Conservation (phyloP, 2,329 filamentous ascomycete species). For the Phoma sp. region DNA sequence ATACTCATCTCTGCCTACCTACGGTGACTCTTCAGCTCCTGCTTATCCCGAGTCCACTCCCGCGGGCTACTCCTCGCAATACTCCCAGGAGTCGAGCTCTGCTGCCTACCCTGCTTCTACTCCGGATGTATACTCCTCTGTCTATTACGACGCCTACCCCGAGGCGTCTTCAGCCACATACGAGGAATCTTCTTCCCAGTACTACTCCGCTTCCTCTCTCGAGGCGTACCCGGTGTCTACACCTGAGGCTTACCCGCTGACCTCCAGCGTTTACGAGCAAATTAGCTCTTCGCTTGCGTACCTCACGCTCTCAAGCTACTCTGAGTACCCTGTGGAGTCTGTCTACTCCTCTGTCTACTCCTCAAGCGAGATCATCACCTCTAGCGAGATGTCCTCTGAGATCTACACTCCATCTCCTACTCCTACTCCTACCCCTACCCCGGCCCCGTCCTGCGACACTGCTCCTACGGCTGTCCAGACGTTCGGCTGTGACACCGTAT, state of each 20-base stretch:
- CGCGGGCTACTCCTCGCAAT: not conserved
- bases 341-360: not conserved
- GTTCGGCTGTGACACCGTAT: conserved; percentile 10
- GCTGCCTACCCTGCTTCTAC: conserved; percentile 4
- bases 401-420: conserved; percentile 6
- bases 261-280: conserved; percentile 16
- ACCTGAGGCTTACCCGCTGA: conserved; percentile 7
- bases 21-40: conserved; percentile 3
- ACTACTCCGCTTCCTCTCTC: not conserved
- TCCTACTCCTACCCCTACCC: conserved; percentile 5
- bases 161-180: conserved; percentile 5
- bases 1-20: not conserved
- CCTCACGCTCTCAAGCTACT: conserved; percentile 2
- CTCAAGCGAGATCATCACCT: conserved; percentile 3
- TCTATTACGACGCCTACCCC: conserved; percentile 5
- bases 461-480: conserved; percentile 16
- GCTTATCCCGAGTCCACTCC: not conserved
- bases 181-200: not conserved
- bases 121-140: not conserved
- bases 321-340: conserved; percentile 1
- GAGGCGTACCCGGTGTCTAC: not conserved
- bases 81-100: conserved; percentile 10
- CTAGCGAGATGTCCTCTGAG: conserved; percentile 8
- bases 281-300: conserved; percentile 11
- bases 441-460: conserved; percentile 13